phyloP scores from a whole-genome alignment of 1,284 basidiomycete species.

The Coniferiporia sulphurascens region DNA sequence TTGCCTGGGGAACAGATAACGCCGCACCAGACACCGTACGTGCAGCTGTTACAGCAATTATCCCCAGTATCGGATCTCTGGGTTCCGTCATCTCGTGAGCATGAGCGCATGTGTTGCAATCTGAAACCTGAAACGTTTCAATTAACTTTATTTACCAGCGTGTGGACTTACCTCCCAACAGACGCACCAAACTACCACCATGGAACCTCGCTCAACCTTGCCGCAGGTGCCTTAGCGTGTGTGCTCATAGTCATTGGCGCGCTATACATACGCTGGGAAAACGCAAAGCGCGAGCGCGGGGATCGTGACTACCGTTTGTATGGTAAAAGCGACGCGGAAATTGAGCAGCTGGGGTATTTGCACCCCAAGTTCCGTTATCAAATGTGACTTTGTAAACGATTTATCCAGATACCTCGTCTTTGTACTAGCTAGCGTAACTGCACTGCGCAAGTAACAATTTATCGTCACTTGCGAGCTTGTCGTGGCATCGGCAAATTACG shows the following conservation, averaged over 20 bases:
- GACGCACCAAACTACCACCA: slow-evolving; percentile 40
- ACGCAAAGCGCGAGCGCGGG: slow-evolving; percentile 36
- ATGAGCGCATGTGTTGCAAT: no score
- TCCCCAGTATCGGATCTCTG: slow-evolving; percentile 35
- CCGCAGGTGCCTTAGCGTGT: slow-evolving; percentile 30
- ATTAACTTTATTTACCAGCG: no score
- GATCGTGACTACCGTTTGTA: slow-evolving; percentile 36
- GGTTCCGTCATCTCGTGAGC: slow-evolving; percentile 35
- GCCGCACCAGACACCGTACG: slow-evolving; percentile 39
- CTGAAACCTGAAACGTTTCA: no score
- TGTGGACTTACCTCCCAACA: slow-evolving; percentile 34
- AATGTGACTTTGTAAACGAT: slow-evolving; percentile 19
- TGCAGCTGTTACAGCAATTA: slow-evolving; percentile 35
- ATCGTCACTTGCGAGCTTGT: no score
- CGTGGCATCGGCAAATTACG: no score
- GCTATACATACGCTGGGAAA: slow-evolving; percentile 36
- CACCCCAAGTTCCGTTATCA: slow-evolving; percentile 42
- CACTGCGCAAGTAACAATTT: no score
- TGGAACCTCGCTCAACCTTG: slow-evolving; percentile 40
- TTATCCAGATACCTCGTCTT: no score
- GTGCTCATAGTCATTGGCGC: slow-evolving; percentile 29
- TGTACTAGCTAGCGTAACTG: no score
- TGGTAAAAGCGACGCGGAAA: slow-evolving; percentile 33
- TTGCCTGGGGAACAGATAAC: slow-evolving; percentile 39
- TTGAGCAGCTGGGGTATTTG: slow-evolving; percentile 36